Base-by-base conservation (phyloP, 2,329 filamentous ascomycete genomes). In the Fusarium proliferatum region DNA sequence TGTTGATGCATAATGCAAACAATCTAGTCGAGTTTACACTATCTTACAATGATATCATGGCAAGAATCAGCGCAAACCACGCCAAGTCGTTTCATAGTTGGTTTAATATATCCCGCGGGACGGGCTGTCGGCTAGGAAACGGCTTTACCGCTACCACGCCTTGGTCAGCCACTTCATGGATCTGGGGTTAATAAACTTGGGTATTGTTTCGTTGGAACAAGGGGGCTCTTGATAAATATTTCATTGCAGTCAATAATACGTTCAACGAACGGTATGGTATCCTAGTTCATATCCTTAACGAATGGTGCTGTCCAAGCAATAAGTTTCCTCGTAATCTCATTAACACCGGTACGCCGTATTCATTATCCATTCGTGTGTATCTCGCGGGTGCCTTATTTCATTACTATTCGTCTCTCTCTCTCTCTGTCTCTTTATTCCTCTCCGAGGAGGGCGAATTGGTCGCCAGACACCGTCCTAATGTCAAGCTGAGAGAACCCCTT, bases 401-500 rank as follows among this genome's bases (percentile, higher is more conserved):
- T 39, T 38, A 45, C 41, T 28, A 9, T 33, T 23, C 23, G 23
- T 56, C 16, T 28, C 78, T 45, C 15, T 38, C 41, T 46, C 16
- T 48, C 16, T 41, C 41, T 51, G 11, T 30, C 34, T 48, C 45
- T 16, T 9, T 42, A 45, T 23, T 65, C 62, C 34, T 67, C 59
- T n/a, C 80, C 80, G 48, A 82, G 70, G n/a, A 76, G 26, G 19
- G 80, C 61, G 41, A 75, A 62, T 55, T 82, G 58, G 28, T 78
- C 53, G 2, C 81, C 81, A 34, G 79, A 80, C 38, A 84, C 69
- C 10, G 77, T 80, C 12, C 78, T 67, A 15, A 82, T 73, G 15
- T 74, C 66, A 5, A 85, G 72, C 4, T 71, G 75, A 26, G 84
- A 86, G 19, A 67, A 43, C 23, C 79, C 81, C 4, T 78, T 72